These are phyloP conservation scores for Trichomonas gallinae DNA, from an alignment of 208 protist genomes.

Conservation along the genomic window DNA sequence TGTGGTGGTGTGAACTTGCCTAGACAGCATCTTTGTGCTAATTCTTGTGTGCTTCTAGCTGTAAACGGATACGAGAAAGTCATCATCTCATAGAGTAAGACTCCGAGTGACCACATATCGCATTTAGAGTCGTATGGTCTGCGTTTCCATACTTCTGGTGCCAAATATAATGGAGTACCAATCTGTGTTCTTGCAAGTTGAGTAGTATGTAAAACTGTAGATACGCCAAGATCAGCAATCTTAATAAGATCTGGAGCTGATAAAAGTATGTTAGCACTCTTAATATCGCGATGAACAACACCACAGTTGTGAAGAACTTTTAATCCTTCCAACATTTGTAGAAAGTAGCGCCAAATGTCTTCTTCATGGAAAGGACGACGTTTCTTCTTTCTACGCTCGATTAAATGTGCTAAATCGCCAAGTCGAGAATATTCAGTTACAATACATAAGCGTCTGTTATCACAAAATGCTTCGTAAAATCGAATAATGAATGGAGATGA, in stretches of 20 bases:
- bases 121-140: constrained; percentile 48
- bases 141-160: constrained; percentile 49
- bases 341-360: not conserved
- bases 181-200: not conserved
- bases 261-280: not conserved
- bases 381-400: not conserved
- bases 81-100: constrained; percentile 44
- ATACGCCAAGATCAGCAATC: not conserved
- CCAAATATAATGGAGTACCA: constrained; percentile 39
- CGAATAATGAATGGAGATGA: constrained; percentile 40
- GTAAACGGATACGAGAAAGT: constrained; percentile 29
- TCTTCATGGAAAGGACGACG: not conserved
- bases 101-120: constrained; percentile 49
- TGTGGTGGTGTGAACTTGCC: not conserved
- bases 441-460: constrained; percentile 49
- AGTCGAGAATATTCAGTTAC: constrained; percentile 45
- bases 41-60: not conserved
- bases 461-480: constrained; percentile 50
- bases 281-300: not conserved
- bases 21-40: not conserved
- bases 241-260: not conserved
- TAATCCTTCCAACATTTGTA: not conserved
- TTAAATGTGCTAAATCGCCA: constrained; percentile 40
- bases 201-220: not conserved
- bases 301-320: not conserved